phyloP scores from a whole-genome alignment of 805 yeast species.

The Candida stauntonica region DNA sequence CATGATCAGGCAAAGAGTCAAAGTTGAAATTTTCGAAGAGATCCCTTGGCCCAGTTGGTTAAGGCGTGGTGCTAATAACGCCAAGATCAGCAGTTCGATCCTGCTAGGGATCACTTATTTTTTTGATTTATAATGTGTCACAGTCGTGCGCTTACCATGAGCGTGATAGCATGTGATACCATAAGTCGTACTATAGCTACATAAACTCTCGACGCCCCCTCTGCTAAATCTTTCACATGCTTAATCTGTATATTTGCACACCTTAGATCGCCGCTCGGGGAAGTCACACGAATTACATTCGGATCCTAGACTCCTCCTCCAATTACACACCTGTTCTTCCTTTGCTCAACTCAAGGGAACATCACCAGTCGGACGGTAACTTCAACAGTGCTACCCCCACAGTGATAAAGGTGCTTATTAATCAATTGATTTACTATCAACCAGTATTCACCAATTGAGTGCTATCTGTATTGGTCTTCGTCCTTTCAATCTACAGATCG shows the following conservation, averaged over 20 bases:
- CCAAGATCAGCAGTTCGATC: slow-evolving; percentile 80
- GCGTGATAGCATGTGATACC: slow-evolving; percentile 7
- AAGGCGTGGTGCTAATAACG: slow-evolving; percentile 56
- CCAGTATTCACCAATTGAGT: no score
- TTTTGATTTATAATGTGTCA: slow-evolving; percentile 2
- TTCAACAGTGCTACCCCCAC: slow-evolving; percentile 1
- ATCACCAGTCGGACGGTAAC: slow-evolving; percentile 1
- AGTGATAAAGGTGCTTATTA: background rate
- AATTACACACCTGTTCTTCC: background rate
- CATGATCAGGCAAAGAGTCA: background rate
- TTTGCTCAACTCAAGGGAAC: slow-evolving; percentile 9
- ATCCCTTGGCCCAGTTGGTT: slow-evolving; percentile 61
- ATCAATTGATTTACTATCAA: no score
- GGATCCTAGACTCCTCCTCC: background rate
- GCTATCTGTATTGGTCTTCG: no score
- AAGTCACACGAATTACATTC: background rate
- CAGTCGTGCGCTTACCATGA: background rate
- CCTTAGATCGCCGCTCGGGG: no score
- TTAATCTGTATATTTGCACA: background rate
- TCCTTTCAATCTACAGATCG: no score
- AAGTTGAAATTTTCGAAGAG: slow-evolving; percentile 10
- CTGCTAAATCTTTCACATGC: slow-evolving; percentile 2
- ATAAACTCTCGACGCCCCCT: background rate
- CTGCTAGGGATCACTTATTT: slow-evolving; percentile 68
- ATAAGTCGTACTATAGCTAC: background rate